Conservation (phyloP, 805 yeast genomes). For the Starmerella vitae region DNA sequence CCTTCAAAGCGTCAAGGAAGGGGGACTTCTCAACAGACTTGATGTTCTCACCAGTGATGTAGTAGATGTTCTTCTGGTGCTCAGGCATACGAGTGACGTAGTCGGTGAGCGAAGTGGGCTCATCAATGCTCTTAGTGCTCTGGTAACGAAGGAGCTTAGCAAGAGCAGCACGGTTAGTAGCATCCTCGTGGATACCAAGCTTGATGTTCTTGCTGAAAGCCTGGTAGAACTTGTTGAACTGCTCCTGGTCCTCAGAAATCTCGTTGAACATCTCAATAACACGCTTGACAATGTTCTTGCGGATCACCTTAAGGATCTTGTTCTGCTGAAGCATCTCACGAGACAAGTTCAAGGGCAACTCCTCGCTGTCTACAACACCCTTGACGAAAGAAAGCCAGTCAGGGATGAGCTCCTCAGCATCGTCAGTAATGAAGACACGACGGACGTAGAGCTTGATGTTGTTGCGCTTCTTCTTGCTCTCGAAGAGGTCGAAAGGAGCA, state of each 20-base stretch:
- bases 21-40: slow-evolving; percentile 99
- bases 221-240: slow-evolving; percentile 94
- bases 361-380: slow-evolving; percentile 99
- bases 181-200: slow-evolving; percentile 98
- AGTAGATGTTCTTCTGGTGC: slow-evolving; percentile 98
- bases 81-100: slow-evolving; percentile 99
- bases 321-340: slow-evolving; percentile 99
- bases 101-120: slow-evolving; percentile 86
- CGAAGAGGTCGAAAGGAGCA: slow-evolving; percentile 98
- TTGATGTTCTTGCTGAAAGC: slow-evolving; percentile 97
- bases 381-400: slow-evolving; percentile 95
- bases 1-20: slow-evolving; percentile 96
- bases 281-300: slow-evolving; percentile 98
- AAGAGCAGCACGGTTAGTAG: slow-evolving; percentile 90
- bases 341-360: slow-evolving; percentile 97
- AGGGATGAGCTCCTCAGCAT: slow-evolving; percentile 97
- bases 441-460: slow-evolving; percentile 98
- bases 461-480: slow-evolving; percentile 97
- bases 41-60: slow-evolving; percentile 96
- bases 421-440: slow-evolving; percentile 99
- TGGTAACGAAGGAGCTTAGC: slow-evolving; percentile 94
- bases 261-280: slow-evolving; percentile 97
- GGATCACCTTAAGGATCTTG: slow-evolving; percentile 97
- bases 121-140: slow-evolving; percentile 92
- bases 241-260: slow-evolving; percentile 97